Evolutionary conservation across 192 early-diverging fungal genomes (phyloP).

Genomic region (Oehlia diaphana): DNA sequence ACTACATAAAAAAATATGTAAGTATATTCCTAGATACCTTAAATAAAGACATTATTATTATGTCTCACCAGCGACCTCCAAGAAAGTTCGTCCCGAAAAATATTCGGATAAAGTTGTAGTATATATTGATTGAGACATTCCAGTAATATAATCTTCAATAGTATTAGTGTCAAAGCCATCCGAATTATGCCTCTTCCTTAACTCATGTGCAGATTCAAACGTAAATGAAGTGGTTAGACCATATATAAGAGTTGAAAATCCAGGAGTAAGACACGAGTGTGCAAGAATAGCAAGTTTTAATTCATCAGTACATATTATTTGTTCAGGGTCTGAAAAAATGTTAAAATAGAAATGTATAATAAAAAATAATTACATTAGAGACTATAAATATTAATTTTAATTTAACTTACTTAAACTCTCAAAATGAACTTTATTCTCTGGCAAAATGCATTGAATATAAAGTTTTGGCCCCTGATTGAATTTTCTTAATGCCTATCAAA

Average conservation of each 20-base stretch:
- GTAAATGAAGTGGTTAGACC: constrained; percentile 30
- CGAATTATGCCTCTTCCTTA: background rate
- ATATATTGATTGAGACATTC: constrained; percentile 28
- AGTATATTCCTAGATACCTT: background rate
- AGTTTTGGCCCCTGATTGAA: constrained; percentile 29
- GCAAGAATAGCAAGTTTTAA: constrained; percentile 30
- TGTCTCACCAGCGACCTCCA: constrained; percentile 14
- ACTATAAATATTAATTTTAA: background rate
- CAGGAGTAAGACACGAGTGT: constrained; percentile 32
- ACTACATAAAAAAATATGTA: background rate
- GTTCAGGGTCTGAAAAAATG: constrained; percentile 19
- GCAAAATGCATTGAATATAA: constrained; percentile 32
- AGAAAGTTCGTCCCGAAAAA: constrained; percentile 15
- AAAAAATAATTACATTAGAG: background rate
- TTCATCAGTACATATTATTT: constrained; percentile 31
- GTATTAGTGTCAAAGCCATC: background rate
- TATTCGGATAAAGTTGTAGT: constrained; percentile 25
- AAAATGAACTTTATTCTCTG: constrained; percentile 33
- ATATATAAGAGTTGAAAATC: constrained; percentile 28
- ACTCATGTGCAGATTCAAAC: constrained; percentile 13
- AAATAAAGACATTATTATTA: background rate
- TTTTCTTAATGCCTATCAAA: constrained; percentile 25
- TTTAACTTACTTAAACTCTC: constrained; percentile 30
- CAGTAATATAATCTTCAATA: constrained; percentile 31
- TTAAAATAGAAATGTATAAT: no score